Base-by-base conservation (phyloP, 148 eudicot species). In the Fagopyrum esculentum region DNA sequence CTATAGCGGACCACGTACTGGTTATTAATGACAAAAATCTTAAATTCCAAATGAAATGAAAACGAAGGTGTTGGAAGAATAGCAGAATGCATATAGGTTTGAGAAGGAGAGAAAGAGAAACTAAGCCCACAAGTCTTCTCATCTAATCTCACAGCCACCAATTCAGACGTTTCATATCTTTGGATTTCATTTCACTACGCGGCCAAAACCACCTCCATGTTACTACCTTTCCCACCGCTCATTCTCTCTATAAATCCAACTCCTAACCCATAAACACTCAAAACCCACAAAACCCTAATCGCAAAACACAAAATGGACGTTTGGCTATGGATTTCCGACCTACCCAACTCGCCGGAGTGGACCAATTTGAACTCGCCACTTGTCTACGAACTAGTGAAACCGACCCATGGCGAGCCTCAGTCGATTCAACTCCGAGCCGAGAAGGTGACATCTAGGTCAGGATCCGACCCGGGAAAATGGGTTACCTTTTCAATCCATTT, bases 291-390 rank as follows among this genome's bases (percentile, higher is more conserved):
- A 54, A 4, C 56, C 69, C 54, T 48, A 13, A 50, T 19, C 75
- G 30, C 48, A 45, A 45, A 68, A 22, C 9, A 74, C 19, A 87
- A 63, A 7, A 91, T 90, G 96, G 97, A 94, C 77, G 71, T 85
- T 49, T 95, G 98, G 98, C 77, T 86, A 60, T 92, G 98, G 97
- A 95, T 95, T 78, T 87, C 80, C 75, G 96, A 90, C 17, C 86
- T 95, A 48, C 84, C 87, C 16, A 74, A 71, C 81, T 87, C 96
- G 5, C 75, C 78, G 4, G 87, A 88, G 76, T 86, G 90, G 91
- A 52, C 10, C 52, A 59, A 74, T 63, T 83, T 92, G n/a, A 81
- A 82, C 79, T 73, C 91, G 4, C 81, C 76, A 9, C 83, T 87
- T 40, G 6, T 74, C 55, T 88, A 83, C 78, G 78, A 80, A 35